These are phyloP conservation scores for Phaeosphaeriaceae sp. DNA, from an alignment of 2,329 filamentous ascomycete species.

Conservation along the genomic window DNA sequence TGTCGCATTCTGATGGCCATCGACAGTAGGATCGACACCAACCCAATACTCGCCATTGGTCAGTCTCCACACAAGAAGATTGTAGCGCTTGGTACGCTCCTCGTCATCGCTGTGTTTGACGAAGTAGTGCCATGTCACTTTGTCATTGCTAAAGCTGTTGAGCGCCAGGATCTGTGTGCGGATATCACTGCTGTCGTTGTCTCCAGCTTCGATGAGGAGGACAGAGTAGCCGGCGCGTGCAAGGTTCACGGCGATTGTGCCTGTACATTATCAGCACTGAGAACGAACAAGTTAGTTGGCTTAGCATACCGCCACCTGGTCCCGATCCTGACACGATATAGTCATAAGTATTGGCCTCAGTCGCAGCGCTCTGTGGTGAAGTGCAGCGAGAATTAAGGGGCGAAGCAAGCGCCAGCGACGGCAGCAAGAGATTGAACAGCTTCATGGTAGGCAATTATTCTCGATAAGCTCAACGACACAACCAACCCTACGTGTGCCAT, in stretches of 20 bases:
- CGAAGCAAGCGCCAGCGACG: conserved; percentile 7
- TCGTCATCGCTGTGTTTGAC: conserved; percentile 64
- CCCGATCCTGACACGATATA: conserved; percentile 14
- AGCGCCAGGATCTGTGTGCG: conserved; percentile 59
- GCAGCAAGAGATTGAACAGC: conserved; percentile 5
- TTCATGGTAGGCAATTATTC: conserved; percentile 5
- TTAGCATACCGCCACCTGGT: background rate
- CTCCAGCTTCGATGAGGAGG: conserved; percentile 63
- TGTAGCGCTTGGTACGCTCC: conserved; percentile 58
- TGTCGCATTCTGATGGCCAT: conserved; percentile 46
- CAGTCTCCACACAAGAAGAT: conserved; percentile 21
- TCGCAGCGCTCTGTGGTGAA: conserved; percentile 5
- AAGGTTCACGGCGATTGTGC: conserved; percentile 55
- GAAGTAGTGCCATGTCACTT: conserved; percentile 65
- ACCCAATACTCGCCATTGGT: conserved; percentile 25
- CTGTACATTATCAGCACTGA: conserved; percentile 7
- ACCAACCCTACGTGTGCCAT: background rate
- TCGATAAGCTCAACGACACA: background rate
- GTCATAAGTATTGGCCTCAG: conserved; percentile 26
- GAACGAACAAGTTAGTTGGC: background rate
- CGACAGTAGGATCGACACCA: conserved; percentile 16
- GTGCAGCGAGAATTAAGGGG: conserved; percentile 6
- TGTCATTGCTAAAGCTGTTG: conserved; percentile 39
- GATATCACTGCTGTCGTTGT: conserved; percentile 55
- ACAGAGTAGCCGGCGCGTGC: conserved; percentile 63